Evolutionary conservation across 352 stramenopile species (phyloP).

Genomic region (Sclerospora graminicola): DNA sequence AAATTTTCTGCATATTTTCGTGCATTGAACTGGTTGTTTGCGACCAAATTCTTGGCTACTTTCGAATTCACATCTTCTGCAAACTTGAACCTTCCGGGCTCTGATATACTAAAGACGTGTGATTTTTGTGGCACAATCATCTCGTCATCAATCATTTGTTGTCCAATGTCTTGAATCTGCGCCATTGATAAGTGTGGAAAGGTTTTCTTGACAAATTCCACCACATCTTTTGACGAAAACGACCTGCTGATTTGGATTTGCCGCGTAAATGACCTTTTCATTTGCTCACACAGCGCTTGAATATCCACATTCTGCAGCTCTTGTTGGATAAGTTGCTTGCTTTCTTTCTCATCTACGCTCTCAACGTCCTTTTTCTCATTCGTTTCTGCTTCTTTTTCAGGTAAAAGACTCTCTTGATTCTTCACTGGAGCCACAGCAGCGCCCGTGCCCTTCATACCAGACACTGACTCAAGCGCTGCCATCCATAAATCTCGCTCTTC

Average conservation of each 20-base stretch:
- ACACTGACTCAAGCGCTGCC: constrained; percentile 45
- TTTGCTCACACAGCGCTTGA: constrained; percentile 45
- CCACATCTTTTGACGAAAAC: constrained; percentile 56
- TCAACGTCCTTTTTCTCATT: background rate
- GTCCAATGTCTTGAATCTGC: constrained; percentile 44
- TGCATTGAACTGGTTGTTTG: constrained; percentile 43
- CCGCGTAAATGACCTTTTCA: constrained; percentile 61
- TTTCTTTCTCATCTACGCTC: constrained; percentile 6
- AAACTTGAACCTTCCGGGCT: constrained; percentile 53
- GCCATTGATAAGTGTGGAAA: constrained; percentile 21
- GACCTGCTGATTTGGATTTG: constrained; percentile 72
- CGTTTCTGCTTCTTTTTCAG: no score
- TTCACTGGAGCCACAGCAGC: constrained; percentile 2
- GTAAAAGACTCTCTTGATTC: constrained; percentile 8
- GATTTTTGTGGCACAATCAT: constrained; percentile 67
- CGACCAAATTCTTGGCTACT: constrained; percentile 40
- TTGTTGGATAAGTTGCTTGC: constrained; percentile 3
- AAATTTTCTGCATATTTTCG: constrained; percentile 75
- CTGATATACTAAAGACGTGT: constrained; percentile 57
- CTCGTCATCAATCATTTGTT: constrained; percentile 61
- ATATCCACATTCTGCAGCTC: constrained; percentile 46
- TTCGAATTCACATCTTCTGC: constrained; percentile 31
- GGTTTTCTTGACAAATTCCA: constrained; percentile 49
- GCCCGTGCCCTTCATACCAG: constrained; percentile 34
- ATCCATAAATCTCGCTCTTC: constrained; percentile 68